phyloP scores from a whole-genome alignment of 345 rosid species.

The Boechera stricta region DNA sequence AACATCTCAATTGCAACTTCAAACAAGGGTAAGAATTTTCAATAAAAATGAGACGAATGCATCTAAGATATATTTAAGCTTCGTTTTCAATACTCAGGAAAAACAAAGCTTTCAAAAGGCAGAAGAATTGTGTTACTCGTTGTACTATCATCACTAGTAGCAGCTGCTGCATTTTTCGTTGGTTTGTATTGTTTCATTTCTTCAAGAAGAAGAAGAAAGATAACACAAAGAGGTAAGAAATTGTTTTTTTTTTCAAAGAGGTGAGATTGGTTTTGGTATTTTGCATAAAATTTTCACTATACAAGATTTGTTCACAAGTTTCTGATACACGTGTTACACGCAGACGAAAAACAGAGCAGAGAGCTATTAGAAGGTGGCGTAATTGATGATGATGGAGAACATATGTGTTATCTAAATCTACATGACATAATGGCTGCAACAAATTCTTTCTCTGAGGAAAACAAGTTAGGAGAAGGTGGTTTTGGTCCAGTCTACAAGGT shows the following conservation, averaged over 20 bases:
- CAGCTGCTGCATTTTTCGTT: background rate
- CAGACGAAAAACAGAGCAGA: background rate
- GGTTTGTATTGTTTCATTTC: background rate
- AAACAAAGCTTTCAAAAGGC: too few species aligned
- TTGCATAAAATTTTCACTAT: background rate
- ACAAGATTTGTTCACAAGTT: background rate
- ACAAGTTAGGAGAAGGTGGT: conserved; percentile 18
- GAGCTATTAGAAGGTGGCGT: background rate
- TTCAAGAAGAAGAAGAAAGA: background rate
- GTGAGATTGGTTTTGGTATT: background rate
- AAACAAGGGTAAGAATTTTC: too few species aligned
- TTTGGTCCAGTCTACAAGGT: conserved; percentile 22
- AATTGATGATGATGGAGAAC: background rate
- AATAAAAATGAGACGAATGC: too few species aligned
- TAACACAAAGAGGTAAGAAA: background rate
- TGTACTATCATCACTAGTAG: background rate
- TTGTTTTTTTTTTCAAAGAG: too few species aligned
- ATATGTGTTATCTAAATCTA: background rate
- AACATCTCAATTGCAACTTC: too few species aligned
- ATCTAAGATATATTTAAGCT: too few species aligned
- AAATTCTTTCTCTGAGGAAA: background rate
- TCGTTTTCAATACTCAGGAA: too few species aligned
- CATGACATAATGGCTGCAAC: background rate
- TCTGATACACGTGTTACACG: background rate
- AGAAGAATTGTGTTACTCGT: background rate